These are phyloP conservation scores for Erigeron canadensis DNA, from an alignment of 129 eudicot species.

Conservation along the genomic window DNA sequence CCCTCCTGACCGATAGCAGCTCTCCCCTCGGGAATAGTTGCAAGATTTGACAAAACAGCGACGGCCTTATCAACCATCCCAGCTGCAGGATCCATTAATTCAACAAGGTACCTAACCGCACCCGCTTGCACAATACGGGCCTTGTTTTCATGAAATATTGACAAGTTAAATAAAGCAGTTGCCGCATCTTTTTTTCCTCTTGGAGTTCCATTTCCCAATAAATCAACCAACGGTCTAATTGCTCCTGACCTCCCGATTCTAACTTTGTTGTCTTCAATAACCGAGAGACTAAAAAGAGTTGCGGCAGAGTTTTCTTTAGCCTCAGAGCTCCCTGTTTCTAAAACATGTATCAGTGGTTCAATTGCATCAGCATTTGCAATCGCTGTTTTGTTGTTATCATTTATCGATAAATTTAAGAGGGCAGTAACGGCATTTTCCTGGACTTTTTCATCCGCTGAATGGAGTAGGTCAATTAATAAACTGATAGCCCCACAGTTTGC, in stretches of 20 bases:
- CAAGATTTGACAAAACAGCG: conserved; percentile 84
- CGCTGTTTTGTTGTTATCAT: conserved; percentile 73
- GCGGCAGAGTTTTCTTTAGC: conserved; percentile 96
- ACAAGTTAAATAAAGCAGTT: conserved; percentile 80
- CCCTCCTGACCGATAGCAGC: conserved; percentile 70
- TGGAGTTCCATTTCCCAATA: conserved; percentile 77
- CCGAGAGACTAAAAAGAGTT: conserved; percentile 85
- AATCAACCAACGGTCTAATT: conserved; percentile 78
- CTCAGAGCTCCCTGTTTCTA: conserved; percentile 71
- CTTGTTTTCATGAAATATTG: conserved; percentile 75
- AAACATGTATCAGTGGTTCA: conserved; percentile 82
- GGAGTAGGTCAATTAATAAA: conserved; percentile 64
- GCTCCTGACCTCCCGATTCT: conserved; percentile 83
- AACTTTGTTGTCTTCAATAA: conserved; percentile 71
- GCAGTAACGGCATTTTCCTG: conserved; percentile 94
- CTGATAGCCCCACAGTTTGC: conserved; percentile 68
- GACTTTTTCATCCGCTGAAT: conserved; percentile 52
- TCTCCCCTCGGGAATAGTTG: conserved; percentile 78
- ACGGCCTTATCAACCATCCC: conserved; percentile 98
- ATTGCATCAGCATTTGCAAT: conserved; percentile 81
- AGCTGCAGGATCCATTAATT: conserved; percentile 94
- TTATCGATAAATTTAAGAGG: conserved; percentile 82
- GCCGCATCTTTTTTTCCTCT: conserved; percentile 93
- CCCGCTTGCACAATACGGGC: conserved; percentile 79
- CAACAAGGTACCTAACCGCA: conserved; percentile 77